A percentile compares a stretch with the other conserved stretches of the same genome.
These are phyloP conservation scores for Saitozyma podzolica DNA, from an alignment of 768 basidiomycete species.

Conservation along the genomic window DNA sequence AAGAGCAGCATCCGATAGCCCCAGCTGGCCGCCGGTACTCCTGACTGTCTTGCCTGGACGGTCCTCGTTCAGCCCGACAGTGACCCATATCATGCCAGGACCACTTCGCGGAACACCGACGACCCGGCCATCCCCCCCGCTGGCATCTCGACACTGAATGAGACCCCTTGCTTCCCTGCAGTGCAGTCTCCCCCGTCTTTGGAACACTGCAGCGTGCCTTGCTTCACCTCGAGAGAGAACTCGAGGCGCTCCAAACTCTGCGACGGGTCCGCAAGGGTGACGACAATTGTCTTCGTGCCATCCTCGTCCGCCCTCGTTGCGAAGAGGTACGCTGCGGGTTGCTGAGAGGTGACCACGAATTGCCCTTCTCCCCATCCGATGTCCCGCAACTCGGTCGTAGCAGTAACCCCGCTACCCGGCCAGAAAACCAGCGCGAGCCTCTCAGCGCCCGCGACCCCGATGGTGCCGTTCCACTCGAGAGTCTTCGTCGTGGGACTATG, in stretches of 20 bases:
- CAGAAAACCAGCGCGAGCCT: slow-evolving; percentile 44
- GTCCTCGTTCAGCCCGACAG: too few species aligned
- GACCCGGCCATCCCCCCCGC: slow-evolving; percentile 19
- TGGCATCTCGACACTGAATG: slow-evolving; percentile 18
- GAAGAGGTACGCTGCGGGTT: slow-evolving; percentile 51
- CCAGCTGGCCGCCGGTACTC: too few species aligned
- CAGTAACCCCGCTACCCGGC: slow-evolving; percentile 58
- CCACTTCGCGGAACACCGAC: slow-evolving; percentile 13
- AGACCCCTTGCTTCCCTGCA: background rate
- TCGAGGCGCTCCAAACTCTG: slow-evolving; percentile 53
- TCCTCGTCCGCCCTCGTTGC: slow-evolving; percentile 59
- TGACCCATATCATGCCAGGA: background rate
- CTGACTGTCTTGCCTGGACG: too few species aligned
- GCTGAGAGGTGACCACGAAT: slow-evolving; percentile 11
- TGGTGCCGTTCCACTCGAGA: slow-evolving; percentile 8
- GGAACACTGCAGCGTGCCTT: background rate
- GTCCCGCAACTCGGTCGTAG: slow-evolving; percentile 42
- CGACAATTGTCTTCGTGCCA: slow-evolving; percentile 53
- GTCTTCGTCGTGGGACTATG: slow-evolving; percentile 7
- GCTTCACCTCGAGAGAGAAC: slow-evolving; percentile 2
- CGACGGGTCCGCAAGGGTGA: slow-evolving; percentile 69
- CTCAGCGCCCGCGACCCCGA: slow-evolving; percentile 55
- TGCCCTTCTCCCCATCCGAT: slow-evolving; percentile 12
- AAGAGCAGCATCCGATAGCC: too few species aligned
- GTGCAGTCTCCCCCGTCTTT: slow-evolving; percentile 4